These are phyloP conservation scores for Lophiotrema nucula DNA, from an alignment of 495 filamentous ascomycete genomes.

Conservation along the genomic window DNA sequence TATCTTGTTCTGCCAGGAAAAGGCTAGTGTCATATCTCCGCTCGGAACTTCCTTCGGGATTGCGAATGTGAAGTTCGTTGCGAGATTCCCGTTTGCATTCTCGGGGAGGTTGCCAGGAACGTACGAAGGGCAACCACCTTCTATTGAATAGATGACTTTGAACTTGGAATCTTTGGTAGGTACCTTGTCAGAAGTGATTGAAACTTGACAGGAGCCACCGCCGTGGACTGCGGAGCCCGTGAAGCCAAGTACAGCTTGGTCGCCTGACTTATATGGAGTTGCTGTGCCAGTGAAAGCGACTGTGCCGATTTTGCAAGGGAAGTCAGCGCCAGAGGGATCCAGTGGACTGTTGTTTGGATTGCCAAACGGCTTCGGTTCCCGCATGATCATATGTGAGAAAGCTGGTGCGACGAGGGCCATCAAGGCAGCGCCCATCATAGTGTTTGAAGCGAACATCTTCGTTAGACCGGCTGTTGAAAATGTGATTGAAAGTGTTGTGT, in stretches of 20 bases:
- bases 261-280: conserved; percentile 55
- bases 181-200: conserved; percentile 67
- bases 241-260: conserved; percentile 53
- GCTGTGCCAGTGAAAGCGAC: conserved; percentile 43
- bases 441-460: neutral
- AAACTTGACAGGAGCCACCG: conserved; percentile 83
- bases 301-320: conserved; percentile 68
- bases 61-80: conserved; percentile 50
- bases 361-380: conserved; percentile 64
- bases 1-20: conserved; percentile 58
- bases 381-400: conserved; percentile 71
- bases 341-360: conserved; percentile 57
- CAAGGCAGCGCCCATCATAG: conserved; percentile 12
- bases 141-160: conserved; percentile 78
- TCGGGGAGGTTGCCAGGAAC: conserved; percentile 37
- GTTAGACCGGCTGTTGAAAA: conserved; percentile 9
- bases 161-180: conserved; percentile 60
- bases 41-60: conserved; percentile 58
- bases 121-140: conserved; percentile 78
- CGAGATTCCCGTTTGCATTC: neutral
- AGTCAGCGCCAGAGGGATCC: conserved; percentile 63
- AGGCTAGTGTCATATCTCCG: conserved; percentile 53
- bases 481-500: neutral
- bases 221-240: conserved; percentile 64
- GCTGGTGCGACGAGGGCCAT: conserved; percentile 44